Base-by-base conservation (phyloP, 2,329 filamentous ascomycete species). In the Cryphonectria carpinicola region DNA sequence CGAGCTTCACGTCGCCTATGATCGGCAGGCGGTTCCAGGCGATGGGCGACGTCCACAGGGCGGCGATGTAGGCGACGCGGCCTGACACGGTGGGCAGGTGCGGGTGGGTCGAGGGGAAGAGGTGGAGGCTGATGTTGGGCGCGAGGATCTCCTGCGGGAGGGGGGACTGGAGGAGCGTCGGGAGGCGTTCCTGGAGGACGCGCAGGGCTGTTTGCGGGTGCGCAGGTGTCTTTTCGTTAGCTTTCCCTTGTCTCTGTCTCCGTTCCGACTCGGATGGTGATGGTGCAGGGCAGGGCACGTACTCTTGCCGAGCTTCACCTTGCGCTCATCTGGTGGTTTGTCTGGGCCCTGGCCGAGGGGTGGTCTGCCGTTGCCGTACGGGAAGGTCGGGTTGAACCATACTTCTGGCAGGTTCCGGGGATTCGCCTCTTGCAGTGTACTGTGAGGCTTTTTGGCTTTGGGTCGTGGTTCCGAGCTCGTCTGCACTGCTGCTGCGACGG, bases 11-110 rank as follows among this genome's bases (percentile, higher is more conserved):
- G 77, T 97, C 97, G 74, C 95, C 95, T 43, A 98, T 88, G 28
- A 98, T 89, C 2, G 96, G 96, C 1, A 99, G 87, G 39, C 93
- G 90, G 77, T 97, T 97, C 96, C 96, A 99, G 41, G 95, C 95
- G 66, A 99, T 92, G 0, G 96, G 96, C 0, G 95, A 94, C 0
- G 96, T 98, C 95, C 95, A 98, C 52, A 99, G 85, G 3, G 96
- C 96, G 25, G 96, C 95, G 49, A 92, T 92, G 80, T 99, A 99
- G 64, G 94, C 92, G 49, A 98, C 92, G 63, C 93, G 90, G 67
- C 96, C 96, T 39, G 93, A 93, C 56, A 98, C 96, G n/a, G 90
- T 92, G 46, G 96, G 96, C 3, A 99, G 92, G 79, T 95, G 92
- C 3, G 93, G 93, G 77, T 97, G 93, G 0, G 93, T 96, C 39